Evolutionary conservation across 768 basidiomycete genomes (phyloP).

Genomic region (Boletus tomentosulus): DNA sequence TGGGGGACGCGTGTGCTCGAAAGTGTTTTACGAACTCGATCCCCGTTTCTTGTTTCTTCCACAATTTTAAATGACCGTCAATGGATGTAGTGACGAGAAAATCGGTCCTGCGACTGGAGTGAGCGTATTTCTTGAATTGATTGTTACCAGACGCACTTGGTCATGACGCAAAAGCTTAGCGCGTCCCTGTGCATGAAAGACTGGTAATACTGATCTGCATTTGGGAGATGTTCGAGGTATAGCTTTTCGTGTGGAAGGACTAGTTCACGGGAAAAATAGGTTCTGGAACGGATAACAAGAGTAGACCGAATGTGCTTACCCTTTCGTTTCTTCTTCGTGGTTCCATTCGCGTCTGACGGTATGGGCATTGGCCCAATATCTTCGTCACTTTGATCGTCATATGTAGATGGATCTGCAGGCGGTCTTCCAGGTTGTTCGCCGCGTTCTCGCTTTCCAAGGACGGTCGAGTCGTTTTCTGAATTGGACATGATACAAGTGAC

Average conservation of each 20-base stretch:
- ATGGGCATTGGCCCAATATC: slow-evolving; percentile 91
- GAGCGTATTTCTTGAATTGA: not conserved
- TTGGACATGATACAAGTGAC: slow-evolving; percentile 35
- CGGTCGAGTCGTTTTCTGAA: slow-evolving; percentile 45
- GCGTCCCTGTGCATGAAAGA: slow-evolving; percentile 98
- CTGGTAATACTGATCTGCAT: slow-evolving; percentile 91
- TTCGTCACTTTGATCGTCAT: slow-evolving; percentile 55
- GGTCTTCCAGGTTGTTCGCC: slow-evolving; percentile 21
- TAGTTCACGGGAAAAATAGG: slow-evolving; percentile 33
- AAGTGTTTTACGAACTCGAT: slow-evolving; percentile 99
- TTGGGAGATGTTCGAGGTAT: slow-evolving; percentile 89
- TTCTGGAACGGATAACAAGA: not conserved
- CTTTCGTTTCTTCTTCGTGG: slow-evolving; percentile 77
- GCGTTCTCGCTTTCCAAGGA: slow-evolving; percentile 64
- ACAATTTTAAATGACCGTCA: slow-evolving; percentile 95
- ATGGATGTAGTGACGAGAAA: slow-evolving; percentile 93
- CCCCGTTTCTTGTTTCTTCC: slow-evolving; percentile 96
- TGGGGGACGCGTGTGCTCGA: slow-evolving; percentile 80
- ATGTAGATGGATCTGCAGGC: slow-evolving; percentile 20
- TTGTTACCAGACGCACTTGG: slow-evolving; percentile 53
- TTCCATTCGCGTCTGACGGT: slow-evolving; percentile 35
- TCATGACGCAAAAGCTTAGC: slow-evolving; percentile 84
- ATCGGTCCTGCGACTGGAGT: slow-evolving; percentile 61
- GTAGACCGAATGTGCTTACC: slow-evolving; percentile 41
- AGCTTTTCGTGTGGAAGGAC: slow-evolving; percentile 92